Evolutionary conservation across 768 basidiomycete species (phyloP), one percentile per base, ranked within the genome.

Genomic region (Boletus eberwhitei): DNA sequence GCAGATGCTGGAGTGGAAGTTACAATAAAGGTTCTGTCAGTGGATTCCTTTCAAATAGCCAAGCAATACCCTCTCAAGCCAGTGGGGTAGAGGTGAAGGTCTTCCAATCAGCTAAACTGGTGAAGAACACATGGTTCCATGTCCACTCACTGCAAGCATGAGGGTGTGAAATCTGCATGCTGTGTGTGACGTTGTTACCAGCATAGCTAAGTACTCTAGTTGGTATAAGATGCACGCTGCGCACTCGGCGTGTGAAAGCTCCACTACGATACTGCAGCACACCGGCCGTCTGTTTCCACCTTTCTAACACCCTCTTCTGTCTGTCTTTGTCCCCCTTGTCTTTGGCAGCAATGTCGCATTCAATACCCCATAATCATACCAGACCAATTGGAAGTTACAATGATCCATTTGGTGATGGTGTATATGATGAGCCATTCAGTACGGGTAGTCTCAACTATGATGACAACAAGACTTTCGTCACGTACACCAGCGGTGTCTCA

Each of bases 1-100:
- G 73, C 75, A 5, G 63, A 76, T 13, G 71, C 75, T 3, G 73
- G 77, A n/a, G 54, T 70, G n/a, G 75, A 77, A 50, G 57, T 69
- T 12, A 64, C 74, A 11, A 69, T 59, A 54, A 79, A 77, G 49
- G 73, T 77, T 26, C 31, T 77, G n/a, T n/a, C n/a, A n/a, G n/a
- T n/a, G 39, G 68, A 79, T 26, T 53, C 75, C 75, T 8, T 77
- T 77, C 35, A 71, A 69, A 8, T 54, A 69, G 36, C 74, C 77
- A 26, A 74, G 73, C 54, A 77, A 76, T 59, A 59, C 60, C 17
- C 61, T 76, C 39, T 63, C 76, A 50, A 48, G 63, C 35, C 65
- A 64, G 54, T 77, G 75, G 75, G 61, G 59, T 26, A 66, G 72
- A 53, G 72, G 73, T 47, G 68, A 74, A 52, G 74, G 71, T 5